Evolutionary conservation across 1,284 basidiomycete genomes (phyloP).

Genomic region (Boletellus deceptivus): DNA sequence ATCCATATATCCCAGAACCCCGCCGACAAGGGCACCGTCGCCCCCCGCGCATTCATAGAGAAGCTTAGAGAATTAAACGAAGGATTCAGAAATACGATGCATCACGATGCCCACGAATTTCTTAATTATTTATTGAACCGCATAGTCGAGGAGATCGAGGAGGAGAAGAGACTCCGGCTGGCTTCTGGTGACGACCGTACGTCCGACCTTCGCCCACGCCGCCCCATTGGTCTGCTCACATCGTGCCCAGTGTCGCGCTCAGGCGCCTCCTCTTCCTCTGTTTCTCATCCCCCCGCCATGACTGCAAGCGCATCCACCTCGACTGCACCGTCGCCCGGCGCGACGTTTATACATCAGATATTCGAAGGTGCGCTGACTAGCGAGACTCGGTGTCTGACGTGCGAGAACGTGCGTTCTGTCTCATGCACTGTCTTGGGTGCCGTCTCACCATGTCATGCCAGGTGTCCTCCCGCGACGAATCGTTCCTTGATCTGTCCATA

Average conservation of each 20-base stretch:
- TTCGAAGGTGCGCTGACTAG: conserved; percentile 95
- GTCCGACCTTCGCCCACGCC: conserved; percentile 4
- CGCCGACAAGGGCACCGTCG: conserved; percentile 77
- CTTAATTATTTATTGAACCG: conserved; percentile 92
- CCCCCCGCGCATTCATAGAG: conserved; percentile 86
- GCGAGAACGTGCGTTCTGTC: conserved; percentile 74
- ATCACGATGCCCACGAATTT: conserved; percentile 98
- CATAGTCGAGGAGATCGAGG: conserved; percentile 90
- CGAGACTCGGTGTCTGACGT: conserved; percentile 95
- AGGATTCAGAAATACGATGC: conserved; percentile 82
- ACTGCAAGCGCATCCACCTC: conserved; percentile 45
- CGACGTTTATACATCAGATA: conserved; percentile 86
- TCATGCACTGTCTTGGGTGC: neutral
- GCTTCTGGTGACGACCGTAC: conserved; percentile 36
- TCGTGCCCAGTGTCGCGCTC: conserved; percentile 52
- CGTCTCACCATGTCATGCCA: conserved; percentile 31
- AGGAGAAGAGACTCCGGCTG: conserved; percentile 51
- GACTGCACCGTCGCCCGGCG: conserved; percentile 41
- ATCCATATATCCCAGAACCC: conserved; percentile 75
- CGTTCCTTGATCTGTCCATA: conserved; percentile 95
- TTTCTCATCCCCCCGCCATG: conserved; percentile 37
- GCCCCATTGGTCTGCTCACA: conserved; percentile 4
- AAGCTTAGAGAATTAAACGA: conserved; percentile 89
- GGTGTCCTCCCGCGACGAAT: conserved; percentile 95
- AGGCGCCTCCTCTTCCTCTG: conserved; percentile 50